Base-by-base conservation (phyloP, 2,329 filamentous ascomycete genomes). In the Neofusicoccum sp. region DNA sequence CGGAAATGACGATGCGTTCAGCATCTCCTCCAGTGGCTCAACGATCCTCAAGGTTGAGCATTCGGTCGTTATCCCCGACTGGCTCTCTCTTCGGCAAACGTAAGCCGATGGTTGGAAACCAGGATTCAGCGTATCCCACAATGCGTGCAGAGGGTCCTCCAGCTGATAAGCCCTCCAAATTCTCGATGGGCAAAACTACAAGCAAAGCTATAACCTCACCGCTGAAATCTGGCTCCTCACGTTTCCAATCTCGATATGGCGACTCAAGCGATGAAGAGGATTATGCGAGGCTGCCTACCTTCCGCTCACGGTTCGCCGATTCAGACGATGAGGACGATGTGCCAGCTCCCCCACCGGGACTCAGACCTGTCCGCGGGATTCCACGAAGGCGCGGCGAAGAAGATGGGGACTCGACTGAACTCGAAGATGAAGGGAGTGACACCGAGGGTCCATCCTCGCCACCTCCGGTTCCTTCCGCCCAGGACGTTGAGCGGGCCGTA, bases 51-150 rank as follows among this genome's bases (percentile, higher is more conserved):
- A 83, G 85, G 29, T 88, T 91, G 71, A 91, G 88, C 64, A 79
- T 92, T 37, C 85, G 90, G 34, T 90, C 90, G 0, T 68, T 90
- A 44, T 93, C 90, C 1, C 91, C 90, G 0, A 79, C 84, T 1
- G 83, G 84, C 14, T 85, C 86, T 8, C 74, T 82, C 44, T 83
- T 86, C 33, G 69, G 66, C 3, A 67, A 64, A 56, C 65, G 37
- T 54, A 62, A 22, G 64, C 65, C n/a, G 9, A 50, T 37, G 67
- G 65, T 52, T 64, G 28, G 73, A 39, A 69, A 47, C 16, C 68
- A 34, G 45, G 56, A 60, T 3, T 33, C 56, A 6, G 39, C 44
- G 5, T 22, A 11, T 8, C 48, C 59, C 16, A 62, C 59, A 22
- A 8, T 54, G 9, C 47, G 59, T 28, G 4, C 22, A 16, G 36